Evolutionary conservation across 257 asterid species (phyloP), one percentile per base, ranked within the genome.

Genomic region (Rubia yunnanensis): DNA sequence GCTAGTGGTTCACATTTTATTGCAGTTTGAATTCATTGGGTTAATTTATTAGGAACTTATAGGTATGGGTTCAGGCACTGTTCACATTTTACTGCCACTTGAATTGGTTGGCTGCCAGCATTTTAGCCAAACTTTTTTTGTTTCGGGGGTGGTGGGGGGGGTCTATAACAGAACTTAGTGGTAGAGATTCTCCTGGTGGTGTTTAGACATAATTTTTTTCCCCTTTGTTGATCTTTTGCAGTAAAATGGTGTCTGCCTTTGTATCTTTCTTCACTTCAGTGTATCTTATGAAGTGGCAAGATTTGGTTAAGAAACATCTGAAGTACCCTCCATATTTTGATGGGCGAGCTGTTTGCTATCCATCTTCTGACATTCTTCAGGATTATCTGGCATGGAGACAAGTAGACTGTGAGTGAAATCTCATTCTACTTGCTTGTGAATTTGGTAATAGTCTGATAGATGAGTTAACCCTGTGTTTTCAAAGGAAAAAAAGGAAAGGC

Each of bases 341-440:
- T 70, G 95, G 86, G 3, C 95, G 95, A 60, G 88, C 86, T 66
- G 87, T 86, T 72, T 86, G 95, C 83, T 92, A 88, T 75, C 95
- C 96, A 0, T 85, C 96, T 49, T 31, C 77, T 63, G 77, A 78
- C 72, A 84, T 84, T 73, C 84, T 89, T 67, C 81, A 69, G 48
- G 96, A 89, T 80, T 92, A 89, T 73, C 82, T 92, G 58, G 79
- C 92, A 67, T 89, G 98, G 98, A 85, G 98, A 81, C 98, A 89
- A 77, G 98, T 89, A 73, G 98, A 92, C 63, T 89, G 96, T 91
- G 72, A 80, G 97, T 79, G 44, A 56, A n/a, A 55, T 56, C 10
- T 69, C 28, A 23, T 64, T 48, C 55, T 39, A 34, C 34, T 14
- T 44, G 22, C 38, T 63, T 41, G 38, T 17, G 53, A 39, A 41